Base-by-base conservation (phyloP, 2,329 filamentous ascomycete genomes). In the Aureobasidium sp. region DNA sequence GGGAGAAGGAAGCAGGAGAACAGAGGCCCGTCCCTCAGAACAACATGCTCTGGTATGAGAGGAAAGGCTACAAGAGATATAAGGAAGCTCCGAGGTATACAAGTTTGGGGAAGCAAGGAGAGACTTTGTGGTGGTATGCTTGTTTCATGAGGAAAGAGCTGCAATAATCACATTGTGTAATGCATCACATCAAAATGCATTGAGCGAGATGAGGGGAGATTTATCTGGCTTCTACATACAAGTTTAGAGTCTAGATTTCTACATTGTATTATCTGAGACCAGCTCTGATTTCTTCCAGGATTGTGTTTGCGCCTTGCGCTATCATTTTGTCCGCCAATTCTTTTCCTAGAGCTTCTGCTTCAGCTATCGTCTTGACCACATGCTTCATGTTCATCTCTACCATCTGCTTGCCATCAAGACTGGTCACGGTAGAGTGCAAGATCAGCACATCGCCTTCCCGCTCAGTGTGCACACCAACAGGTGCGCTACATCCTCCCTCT, bases 401-500 rank as follows among this genome's bases (percentile, higher is more conserved):
- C 27, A 79, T 85, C 67, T 90, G 80, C 51, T 80, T 85, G 13
- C 92, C 92, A 69, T 93, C 87, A 26, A 94, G 79, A 68, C 87
- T 92, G 52, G 94, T 88, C 0, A 96, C 90, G 17, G 89, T 85
- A 1, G 87, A 87, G 68, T 84, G 83, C 71, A 96, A 78, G 46
- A 82, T 78, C 68, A 96, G 76, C 70, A 83, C 83, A 53, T 77
- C 77, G 47, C 87, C 57, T n/a, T 27, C 9, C 57, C 57, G 52
- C 89, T 78, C 92, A 87, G 10, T 96, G 8, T 61, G 44, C 2
- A 61, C 92, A 20, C 93, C 92, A 65, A 97, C 90, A 0, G 92
- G 92, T 63, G 96, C 90, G 74, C 89, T 94, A 78, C 92, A 97
- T 9, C 93, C 93, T 63, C 93, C 92, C 73, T 97, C 92, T 8